Evolutionary conservation across 805 yeast species (phyloP), one percentile per base, ranked within the genome.

Genomic region (Cyberlindnera xylosilytica): DNA sequence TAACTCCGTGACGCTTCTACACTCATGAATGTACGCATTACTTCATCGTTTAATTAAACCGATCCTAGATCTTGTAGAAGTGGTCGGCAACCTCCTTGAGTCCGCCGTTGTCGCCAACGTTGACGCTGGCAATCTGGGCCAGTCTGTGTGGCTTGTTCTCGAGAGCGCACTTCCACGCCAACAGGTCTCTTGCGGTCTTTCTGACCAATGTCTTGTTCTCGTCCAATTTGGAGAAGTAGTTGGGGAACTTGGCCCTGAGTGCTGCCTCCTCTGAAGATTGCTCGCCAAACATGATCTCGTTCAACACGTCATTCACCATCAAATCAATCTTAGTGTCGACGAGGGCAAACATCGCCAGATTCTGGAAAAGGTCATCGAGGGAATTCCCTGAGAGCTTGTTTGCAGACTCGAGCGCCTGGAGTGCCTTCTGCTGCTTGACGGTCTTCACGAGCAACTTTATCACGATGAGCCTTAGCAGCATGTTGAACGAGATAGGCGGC

Each of bases 381-480:
- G 41, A 33, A 1, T 32, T 13, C 4, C 36, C 42, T 10, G 42
- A 22, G 2, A 51, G 32, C 19, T 43, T 34, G 5, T 30, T 11
- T 2, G 39, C 28, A 2, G 15, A 16, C 9, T 38, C 30, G 3
- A 49, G 18, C 20, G 29, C 37, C 20, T 37, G 31, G 3, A 49
- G 9, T 7, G 45, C 36, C 15, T 33, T 30, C 20, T 45, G 52
- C 28, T 57, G 58, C 18, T 49, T 54, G 4, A 34, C 13, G 4
- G 55, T 49, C 41, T 50, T 57, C 10, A 51, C 38, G 16, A 57
- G 33, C 3, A 49, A 28, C 23, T 54, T 54, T 6, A 38, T 45
- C 5, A 53, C 36, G 10, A 40, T 34, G 4, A 57, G 35, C 28
- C 48, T 47, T 13, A 52, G 33, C 16, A 53, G 20, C 37, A 52